phyloP scores from a whole-genome alignment of 257 asterid genomes.

The Fraxinus pennsylvanica region DNA sequence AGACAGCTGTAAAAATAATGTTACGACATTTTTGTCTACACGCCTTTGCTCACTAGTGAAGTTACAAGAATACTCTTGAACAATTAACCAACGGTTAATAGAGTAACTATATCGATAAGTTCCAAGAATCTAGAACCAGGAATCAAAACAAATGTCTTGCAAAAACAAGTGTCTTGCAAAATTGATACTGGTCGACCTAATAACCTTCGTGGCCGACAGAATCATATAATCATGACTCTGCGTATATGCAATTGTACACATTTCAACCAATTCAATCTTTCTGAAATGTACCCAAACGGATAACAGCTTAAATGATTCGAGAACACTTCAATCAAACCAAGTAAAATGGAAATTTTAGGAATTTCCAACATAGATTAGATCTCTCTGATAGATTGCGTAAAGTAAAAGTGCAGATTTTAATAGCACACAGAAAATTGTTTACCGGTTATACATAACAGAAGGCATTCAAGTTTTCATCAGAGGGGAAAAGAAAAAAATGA shows the following conservation, averaged over 20 bases:
- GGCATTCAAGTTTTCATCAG: slow-evolving; percentile 12
- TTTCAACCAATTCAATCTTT: background rate
- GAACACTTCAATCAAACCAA: slow-evolving; percentile 22
- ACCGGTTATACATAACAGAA: background rate
- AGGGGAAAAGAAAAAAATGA: background rate
- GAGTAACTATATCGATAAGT: slow-evolving; percentile 13
- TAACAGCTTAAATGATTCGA: slow-evolving; percentile 3
- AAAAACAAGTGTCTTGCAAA: background rate
- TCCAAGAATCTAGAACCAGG: background rate
- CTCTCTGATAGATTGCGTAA: background rate
- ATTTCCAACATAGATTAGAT: too few relatives aligned
- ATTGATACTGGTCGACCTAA: background rate
- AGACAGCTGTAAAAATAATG: slow-evolving; percentile 8
- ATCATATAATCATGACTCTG: background rate
- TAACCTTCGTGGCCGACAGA: background rate
- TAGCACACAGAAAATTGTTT: background rate
- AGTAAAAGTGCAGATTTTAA: background rate
- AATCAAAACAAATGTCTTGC: slow-evolving; percentile 4
- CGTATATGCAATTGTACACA: background rate
- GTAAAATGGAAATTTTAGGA: background rate
- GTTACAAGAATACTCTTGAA: background rate
- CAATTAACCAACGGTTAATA: slow-evolving; percentile 13
- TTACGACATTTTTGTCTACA: background rate
- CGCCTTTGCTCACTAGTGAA: background rate
- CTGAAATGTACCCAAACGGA: slow-evolving; percentile 1